A percentile compares a stretch with the other conserved stretches of the same genome.
phyloP scores from a whole-genome alignment of 202 grass and related monocot species.

The Tripidium arundinaceum region DNA sequence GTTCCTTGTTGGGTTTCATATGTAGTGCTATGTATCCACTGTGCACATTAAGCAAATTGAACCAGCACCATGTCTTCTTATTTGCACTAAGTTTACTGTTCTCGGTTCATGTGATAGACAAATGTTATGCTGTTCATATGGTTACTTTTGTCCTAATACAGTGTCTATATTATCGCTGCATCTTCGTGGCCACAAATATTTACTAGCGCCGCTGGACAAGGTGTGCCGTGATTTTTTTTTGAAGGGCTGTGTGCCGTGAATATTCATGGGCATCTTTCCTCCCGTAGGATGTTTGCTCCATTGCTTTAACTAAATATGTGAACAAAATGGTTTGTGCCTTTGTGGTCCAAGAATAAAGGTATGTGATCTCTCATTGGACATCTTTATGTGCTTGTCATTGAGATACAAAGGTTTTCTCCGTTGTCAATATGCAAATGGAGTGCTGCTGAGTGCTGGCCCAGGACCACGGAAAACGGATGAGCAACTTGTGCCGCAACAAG shows the following conservation, averaged over 20 bases:
- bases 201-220: background rate
- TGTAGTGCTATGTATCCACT: background rate
- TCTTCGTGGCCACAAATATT: background rate
- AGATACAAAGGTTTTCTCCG: background rate
- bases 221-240: background rate
- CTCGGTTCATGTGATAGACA: background rate
- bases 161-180: background rate
- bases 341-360: conserved; percentile 8
- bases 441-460: background rate
- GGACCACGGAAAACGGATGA: background rate
- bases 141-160: background rate
- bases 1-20: conserved; percentile 4
- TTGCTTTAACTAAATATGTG: background rate
- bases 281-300: background rate
- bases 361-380: background rate
- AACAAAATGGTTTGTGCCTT: background rate
- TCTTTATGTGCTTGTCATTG: background rate
- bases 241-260: no score
- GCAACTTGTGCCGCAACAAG: background rate
- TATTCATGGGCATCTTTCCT: background rate
- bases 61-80: background rate
- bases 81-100: background rate
- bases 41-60: background rate
- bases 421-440: conserved; percentile 15
- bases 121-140: background rate